Evolutionary conservation across 2,329 filamentous ascomycete species (phyloP), one percentile per base, ranked within the genome.

Genomic region (Phoma sp.): DNA sequence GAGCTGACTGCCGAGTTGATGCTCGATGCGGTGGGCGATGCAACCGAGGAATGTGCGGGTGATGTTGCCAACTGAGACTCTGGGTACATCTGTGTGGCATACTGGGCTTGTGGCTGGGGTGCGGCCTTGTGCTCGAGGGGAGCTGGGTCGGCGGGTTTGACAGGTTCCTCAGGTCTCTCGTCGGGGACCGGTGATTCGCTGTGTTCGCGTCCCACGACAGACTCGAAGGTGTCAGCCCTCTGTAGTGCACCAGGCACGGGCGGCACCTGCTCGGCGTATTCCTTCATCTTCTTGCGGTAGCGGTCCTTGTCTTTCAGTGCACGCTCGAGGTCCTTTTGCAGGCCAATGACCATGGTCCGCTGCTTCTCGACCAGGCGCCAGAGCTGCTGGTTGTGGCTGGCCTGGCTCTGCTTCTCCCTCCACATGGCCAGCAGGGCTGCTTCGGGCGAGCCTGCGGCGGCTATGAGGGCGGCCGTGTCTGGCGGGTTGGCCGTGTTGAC

Each of bases 321-420:
- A 46, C 91, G 86, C 75, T 98, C 93, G 11, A 99, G 80, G 72
- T 99, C 95, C 74, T 95, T 96, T 71, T 98, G 97, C 59, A 99
- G 81, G 7, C 93, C 93, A 17, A 96, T 77, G 48, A 99, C 92
- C 87, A 99, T 93, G 14, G 92, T 87, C 58, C 93, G 84, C 75
- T 99, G 95, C 78, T 99, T 98, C 74, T 98, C 93, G 42, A 99
- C 92, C 39, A 99, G 79, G 43, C 92, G 88, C 95, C 95, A 99
- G 67, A 99, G 78, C 73, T 99, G 93, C 15, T 88, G 82, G 72
- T 98, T 98, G 71, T 98, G 95, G 63, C 91, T 89, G 5, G 91
- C 86, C 48, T 92, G 90, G 42, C 91, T 90, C 59, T 93, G 87
- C 74, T 97, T 98, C 72, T 99, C 95, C 72, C 91, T 96, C 60